Base-by-base conservation (phyloP, 768 basidiomycete species). In the Scleroderma citrinum region DNA sequence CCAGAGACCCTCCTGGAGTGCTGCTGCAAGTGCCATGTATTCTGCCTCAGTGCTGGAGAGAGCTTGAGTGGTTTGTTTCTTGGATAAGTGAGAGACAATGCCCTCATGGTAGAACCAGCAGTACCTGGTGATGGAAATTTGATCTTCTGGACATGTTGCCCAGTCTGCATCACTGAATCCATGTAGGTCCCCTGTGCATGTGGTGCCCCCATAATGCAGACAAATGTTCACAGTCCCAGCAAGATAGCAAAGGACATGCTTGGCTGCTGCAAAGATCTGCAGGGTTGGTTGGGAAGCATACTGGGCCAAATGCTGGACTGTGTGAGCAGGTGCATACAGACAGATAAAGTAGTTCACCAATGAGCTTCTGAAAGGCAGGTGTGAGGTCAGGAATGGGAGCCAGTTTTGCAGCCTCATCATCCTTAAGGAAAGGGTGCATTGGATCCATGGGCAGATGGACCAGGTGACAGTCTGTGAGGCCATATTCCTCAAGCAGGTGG, bases 281-380 rank as follows among this genome's bases (percentile, higher is more conserved):
- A 34, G 23, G 10, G 29, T 19, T 1, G 70, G 72, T n/a, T 58
- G 57, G 0, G 65, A 50, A 11, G 54, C 61, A 57, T 56, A 71
- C 23, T 66, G 65, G 0, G 67, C 56, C 1, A 75, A 62, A 0
- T 44, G 19, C 52, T 40, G 39, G 8, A 71, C 67, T 58, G 36
- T 76, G 69, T 0, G 72, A 70, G 1, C 61, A 55, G 1, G 70
- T 69, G 7, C 58, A 59, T 2, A 69, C 46, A 2, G 68, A 54
- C 0, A 69, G 49, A 46, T 52, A 49, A 5, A 52, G 36, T 1
- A 52, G 36, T n/a, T 52, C 43, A 3, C 51, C 44, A 2, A 52
- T 11, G 1, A 47, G 0, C 6, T 52, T 52, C 0, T 16, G 21
- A 5, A 39, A 52, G 0, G 46, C 31, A 2, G 24, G 16, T 1